These are phyloP conservation scores for Coemansia sp. DNA, from an alignment of 192 early-diverging fungal genomes.

Conservation along the genomic window DNA sequence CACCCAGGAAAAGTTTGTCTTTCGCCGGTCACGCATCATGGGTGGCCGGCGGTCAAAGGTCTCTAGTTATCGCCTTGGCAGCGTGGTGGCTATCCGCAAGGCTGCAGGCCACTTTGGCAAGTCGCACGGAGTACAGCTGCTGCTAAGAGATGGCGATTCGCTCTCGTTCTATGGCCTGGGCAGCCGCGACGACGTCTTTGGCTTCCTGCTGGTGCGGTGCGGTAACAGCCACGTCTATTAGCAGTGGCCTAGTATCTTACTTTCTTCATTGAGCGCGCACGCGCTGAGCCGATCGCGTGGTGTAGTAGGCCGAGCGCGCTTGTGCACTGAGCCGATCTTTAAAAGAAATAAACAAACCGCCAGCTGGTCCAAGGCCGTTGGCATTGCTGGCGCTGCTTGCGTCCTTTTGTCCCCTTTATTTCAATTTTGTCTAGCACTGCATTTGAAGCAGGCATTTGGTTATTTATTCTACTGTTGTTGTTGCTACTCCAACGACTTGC, in stretches of 20 bases:
- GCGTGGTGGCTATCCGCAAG: constrained; percentile 52
- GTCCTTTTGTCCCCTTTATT: not conserved
- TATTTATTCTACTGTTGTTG: not conserved
- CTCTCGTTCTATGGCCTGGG: constrained; percentile 44
- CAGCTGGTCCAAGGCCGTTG: not conserved
- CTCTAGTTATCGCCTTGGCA: constrained; percentile 41
- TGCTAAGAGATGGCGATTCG: constrained; percentile 37
- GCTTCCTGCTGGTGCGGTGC: constrained; percentile 52
- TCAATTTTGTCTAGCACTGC: not conserved
- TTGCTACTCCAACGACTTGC: not conserved
- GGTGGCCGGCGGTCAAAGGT: constrained; percentile 47
- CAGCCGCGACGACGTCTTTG: constrained; percentile 52
- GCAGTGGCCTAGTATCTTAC: no score
- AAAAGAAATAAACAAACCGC: not conserved
- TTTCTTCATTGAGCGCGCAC: not conserved
- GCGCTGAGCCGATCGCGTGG: not conserved
- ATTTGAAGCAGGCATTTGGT: not conserved
- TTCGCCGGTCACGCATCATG: constrained; percentile 55
- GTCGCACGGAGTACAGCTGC: constrained; percentile 48
- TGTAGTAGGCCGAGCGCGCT: not conserved
- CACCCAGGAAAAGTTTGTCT: constrained; percentile 40
- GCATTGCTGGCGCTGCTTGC: not conserved
- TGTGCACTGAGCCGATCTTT: not conserved
- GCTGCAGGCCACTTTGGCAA: constrained; percentile 40
- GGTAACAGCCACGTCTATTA: constrained; percentile 39